Percentiles rank a stretch among this genome's conserved stretches.
These are phyloP conservation scores for Gyrodon lividus DNA, from an alignment of 768 basidiomycete genomes.

Conservation along the genomic window DNA sequence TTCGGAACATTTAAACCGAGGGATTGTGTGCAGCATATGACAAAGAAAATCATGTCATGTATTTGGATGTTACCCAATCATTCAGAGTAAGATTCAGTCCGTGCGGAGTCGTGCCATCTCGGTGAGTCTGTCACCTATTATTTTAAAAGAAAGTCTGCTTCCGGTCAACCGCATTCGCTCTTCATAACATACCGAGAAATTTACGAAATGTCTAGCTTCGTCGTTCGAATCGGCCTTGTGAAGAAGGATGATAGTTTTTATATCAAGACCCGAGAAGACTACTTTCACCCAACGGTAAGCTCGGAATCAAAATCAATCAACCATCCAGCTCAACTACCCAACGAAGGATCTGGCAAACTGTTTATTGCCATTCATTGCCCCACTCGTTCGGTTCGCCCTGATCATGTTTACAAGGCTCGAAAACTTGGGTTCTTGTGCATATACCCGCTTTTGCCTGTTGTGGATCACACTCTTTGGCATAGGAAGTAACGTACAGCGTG, in stretches of 20 bases:
- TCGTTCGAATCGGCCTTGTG: conserved; percentile 47
- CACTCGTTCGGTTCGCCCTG: not conserved
- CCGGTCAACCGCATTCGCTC: no score
- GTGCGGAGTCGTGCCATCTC: conserved; percentile 42
- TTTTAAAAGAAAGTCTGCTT: not conserved
- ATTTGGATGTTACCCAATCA: conserved; percentile 47
- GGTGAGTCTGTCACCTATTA: conserved; percentile 30
- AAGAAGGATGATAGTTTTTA: conserved; percentile 42
- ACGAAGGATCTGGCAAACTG: conserved; percentile 3
- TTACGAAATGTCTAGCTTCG: conserved; percentile 31
- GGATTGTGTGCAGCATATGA: conserved; percentile 42
- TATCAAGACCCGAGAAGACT: conserved; percentile 57
- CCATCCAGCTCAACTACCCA: not conserved
- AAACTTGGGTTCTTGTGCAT: conserved; percentile 2
- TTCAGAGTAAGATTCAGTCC: conserved; percentile 53
- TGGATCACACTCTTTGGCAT: conserved; percentile 2
- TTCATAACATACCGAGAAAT: not conserved
- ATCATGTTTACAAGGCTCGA: conserved; percentile 21
- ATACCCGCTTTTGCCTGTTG: not conserved
- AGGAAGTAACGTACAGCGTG: conserved; percentile 5
- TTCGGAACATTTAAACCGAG: not conserved
- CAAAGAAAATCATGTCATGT: conserved; percentile 33
- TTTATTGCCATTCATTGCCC: conserved; percentile 1
- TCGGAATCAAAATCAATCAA: not conserved
- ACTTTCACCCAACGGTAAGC: conserved; percentile 50